Evolutionary conservation across 805 yeast species (phyloP).

Genomic region (Starmerella riodocensis): DNA sequence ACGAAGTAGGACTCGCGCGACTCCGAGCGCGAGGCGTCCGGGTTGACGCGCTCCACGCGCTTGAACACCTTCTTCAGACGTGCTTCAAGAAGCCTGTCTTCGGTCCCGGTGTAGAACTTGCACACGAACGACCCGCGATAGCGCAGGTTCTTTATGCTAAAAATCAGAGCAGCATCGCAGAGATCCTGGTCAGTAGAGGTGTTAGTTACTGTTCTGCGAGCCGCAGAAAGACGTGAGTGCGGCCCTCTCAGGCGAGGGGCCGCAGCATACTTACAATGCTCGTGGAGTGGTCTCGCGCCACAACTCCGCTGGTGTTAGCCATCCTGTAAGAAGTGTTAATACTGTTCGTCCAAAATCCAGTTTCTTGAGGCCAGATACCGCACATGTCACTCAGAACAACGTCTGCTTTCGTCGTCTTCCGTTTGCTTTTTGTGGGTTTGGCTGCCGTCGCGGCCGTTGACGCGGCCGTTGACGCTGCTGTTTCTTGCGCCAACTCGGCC

Average conservation of each 20-base stretch:
- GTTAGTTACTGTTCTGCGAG: conserved; percentile 5
- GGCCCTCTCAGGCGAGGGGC: too few relatives aligned
- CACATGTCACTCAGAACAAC: conserved; percentile 72
- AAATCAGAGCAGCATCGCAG: conserved; percentile 78
- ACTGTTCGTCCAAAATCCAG: conserved; percentile 45
- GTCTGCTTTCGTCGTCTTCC: conserved; percentile 33
- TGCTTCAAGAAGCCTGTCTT: conserved; percentile 51
- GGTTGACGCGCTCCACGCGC: conserved; percentile 59
- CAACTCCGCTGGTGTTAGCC: conserved; percentile 79
- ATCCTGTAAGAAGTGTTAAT: conserved; percentile 84
- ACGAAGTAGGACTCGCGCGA: conserved; percentile 77
- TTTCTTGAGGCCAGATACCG: conserved; percentile 40
- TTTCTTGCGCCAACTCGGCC: neutral
- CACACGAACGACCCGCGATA: conserved; percentile 65
- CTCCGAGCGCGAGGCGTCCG: conserved; percentile 63
- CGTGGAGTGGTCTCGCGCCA: conserved; percentile 64
- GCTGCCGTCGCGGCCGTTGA: too few relatives aligned
- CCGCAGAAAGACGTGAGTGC: too few relatives aligned
- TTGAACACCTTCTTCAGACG: conserved; percentile 47
- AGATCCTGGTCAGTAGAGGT: conserved; percentile 43
- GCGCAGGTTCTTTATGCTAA: conserved; percentile 57
- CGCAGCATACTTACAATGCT: conserved; percentile 46
- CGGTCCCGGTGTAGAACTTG: conserved; percentile 74
- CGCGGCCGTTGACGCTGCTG: too few relatives aligned
- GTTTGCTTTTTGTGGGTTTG: too few relatives aligned